phyloP scores from a whole-genome alignment of 208 protist species.

The Leishmania mexicana region DNA sequence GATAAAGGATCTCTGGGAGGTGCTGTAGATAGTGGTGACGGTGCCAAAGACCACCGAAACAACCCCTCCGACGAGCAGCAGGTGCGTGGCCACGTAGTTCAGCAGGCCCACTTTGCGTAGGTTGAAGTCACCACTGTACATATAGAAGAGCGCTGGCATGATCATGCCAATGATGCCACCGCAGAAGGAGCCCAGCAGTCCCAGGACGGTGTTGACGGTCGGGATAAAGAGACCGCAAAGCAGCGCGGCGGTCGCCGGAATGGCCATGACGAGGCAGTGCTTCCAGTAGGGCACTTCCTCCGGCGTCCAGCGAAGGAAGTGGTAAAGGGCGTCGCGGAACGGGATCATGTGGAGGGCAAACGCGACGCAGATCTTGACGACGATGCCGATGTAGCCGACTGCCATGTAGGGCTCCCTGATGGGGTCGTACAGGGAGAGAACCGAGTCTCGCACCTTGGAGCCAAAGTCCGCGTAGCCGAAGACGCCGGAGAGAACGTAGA shows the following conservation, averaged over 20 bases:
- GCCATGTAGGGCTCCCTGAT: conserved; percentile 48
- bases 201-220: conserved; percentile 49
- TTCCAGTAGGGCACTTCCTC: conserved; percentile 36
- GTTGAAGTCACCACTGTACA: conserved; percentile 60
- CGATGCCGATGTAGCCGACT: conserved; percentile 63
- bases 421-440: conserved; percentile 57
- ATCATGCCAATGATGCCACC: conserved; percentile 63
- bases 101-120: conserved; percentile 35
- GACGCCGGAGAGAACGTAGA: conserved; percentile 62
- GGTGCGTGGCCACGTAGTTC: conserved; percentile 48
- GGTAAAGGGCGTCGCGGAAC: conserved; percentile 56
- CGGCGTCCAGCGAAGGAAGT: conserved; percentile 33
- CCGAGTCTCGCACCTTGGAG: conserved; percentile 32
- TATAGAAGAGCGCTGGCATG: conserved; percentile 60
- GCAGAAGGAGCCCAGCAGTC: conserved; percentile 53
- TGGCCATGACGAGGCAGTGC: conserved; percentile 31
- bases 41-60: conserved; percentile 48
- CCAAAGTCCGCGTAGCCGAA: conserved; percentile 77
- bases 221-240: conserved; percentile 45
- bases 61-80: conserved; percentile 49
- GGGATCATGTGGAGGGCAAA: conserved; percentile 64
- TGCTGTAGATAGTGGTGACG: conserved; percentile 45
- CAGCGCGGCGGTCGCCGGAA: conserved; percentile 27
- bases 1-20: conserved; percentile 38
- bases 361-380: conserved; percentile 64